These are phyloP conservation scores for Solanum aculeatissimum DNA, from an alignment of 305 asterid species.

Conservation along the genomic window DNA sequence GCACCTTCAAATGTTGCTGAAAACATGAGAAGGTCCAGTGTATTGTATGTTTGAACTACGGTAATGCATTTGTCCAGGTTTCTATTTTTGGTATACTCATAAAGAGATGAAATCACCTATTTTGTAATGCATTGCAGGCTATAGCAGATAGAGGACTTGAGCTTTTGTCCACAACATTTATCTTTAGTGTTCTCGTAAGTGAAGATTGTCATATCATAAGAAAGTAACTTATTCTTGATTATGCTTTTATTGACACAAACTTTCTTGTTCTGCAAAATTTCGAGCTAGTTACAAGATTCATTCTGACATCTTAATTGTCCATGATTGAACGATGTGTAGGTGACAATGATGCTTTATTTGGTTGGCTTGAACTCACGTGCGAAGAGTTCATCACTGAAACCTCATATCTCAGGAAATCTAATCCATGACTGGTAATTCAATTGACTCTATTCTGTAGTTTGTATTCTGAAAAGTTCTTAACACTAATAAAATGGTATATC, in stretches of 20 bases:
- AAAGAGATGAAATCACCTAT: not conserved
- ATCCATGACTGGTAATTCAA: slow-evolving; percentile 72
- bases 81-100: not conserved
- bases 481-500: not conserved
- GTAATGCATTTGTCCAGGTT: not conserved
- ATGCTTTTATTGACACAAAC: not conserved
- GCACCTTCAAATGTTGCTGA: not conserved
- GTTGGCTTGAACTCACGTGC: slow-evolving; percentile 54
- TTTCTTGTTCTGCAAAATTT: not conserved
- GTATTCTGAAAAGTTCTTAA: not conserved
- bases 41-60: not conserved
- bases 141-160: slow-evolving; percentile 89
- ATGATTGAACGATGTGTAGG: slow-evolving; percentile 28
- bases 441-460: not conserved
- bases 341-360: slow-evolving; percentile 54
- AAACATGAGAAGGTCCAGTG: not conserved
- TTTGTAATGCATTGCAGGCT: slow-evolving; percentile 43
- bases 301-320: not conserved
- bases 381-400: slow-evolving; percentile 72
- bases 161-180: slow-evolving; percentile 64
- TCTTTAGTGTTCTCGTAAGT: slow-evolving; percentile 69
- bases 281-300: not conserved
- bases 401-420: slow-evolving; percentile 68
- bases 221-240: not conserved
- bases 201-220: not conserved